Evolutionary conservation across 129 eudicot genomes (phyloP).

Genomic region (Apium graveolens): DNA sequence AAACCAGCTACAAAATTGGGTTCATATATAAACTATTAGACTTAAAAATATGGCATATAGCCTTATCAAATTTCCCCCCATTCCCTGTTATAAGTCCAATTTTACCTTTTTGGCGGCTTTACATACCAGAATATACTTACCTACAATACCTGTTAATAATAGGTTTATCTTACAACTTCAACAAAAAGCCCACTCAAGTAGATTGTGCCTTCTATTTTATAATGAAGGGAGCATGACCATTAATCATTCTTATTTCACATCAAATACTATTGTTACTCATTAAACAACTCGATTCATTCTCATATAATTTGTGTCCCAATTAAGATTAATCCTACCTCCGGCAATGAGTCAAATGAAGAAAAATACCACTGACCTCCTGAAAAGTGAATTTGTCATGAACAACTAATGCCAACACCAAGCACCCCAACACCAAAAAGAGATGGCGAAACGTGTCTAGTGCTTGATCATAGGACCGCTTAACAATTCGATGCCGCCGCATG

Average conservation of each 20-base stretch:
- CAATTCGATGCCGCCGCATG: conserved; percentile 56
- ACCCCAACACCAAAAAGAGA: conserved; percentile 33
- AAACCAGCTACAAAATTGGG: background rate
- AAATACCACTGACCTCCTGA: conserved; percentile 49
- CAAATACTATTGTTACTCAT: background rate
- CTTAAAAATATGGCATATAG: background rate
- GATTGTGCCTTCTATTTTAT: background rate
- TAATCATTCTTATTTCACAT: background rate
- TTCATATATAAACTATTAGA: background rate
- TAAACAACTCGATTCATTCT: background rate
- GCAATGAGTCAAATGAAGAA: background rate
- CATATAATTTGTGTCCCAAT: background rate
- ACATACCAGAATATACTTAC: background rate
- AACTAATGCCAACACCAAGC: conserved; percentile 51
- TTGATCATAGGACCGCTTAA: conserved; percentile 70
- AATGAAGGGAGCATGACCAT: background rate
- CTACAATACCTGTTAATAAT: background rate
- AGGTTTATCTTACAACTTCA: background rate
- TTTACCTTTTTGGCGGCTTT: background rate
- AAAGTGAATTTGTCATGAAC: conserved; percentile 66
- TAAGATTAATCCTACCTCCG: background rate
- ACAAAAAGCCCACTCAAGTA: background rate
- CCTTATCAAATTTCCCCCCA: background rate
- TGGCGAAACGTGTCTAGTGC: conserved; percentile 69
- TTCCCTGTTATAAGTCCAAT: background rate